phyloP scores from a whole-genome alignment of 2,329 filamentous ascomycete species.

The Xylariaceae sp. region DNA sequence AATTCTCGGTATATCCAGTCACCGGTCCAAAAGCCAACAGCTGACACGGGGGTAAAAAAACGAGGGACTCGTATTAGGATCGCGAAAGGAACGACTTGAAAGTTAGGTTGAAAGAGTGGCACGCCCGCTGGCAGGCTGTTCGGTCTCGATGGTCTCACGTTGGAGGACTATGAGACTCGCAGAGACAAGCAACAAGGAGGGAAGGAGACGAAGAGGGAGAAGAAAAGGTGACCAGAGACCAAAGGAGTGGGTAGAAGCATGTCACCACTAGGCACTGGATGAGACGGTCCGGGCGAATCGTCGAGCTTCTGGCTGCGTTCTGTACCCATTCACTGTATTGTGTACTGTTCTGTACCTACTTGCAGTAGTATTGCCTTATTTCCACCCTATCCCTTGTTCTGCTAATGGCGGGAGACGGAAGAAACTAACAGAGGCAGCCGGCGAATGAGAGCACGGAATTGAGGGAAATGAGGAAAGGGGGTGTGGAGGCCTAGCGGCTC shows the following conservation, averaged over 20 bases:
- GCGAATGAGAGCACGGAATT: constrained; percentile 30
- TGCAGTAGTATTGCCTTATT: constrained; percentile 7
- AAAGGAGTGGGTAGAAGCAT: constrained; percentile 5
- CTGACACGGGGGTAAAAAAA: constrained; percentile 19
- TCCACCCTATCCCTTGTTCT: constrained; percentile 10
- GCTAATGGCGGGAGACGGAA: constrained; percentile 16
- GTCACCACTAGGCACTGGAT: background rate
- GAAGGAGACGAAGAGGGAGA: constrained; percentile 25
- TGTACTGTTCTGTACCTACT: background rate
- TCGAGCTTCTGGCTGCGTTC: too few species aligned
- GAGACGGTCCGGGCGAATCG: background rate
- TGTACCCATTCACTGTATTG: too few species aligned
- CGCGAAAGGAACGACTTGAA: constrained; percentile 38
- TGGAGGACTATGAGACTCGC: constrained; percentile 26
- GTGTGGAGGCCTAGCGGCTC: constrained; percentile 21
- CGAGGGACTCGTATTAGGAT: constrained; percentile 24
- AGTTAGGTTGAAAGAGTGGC: constrained; percentile 47
- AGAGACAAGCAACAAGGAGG: constrained; percentile 23
- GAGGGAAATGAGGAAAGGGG: constrained; percentile 32
- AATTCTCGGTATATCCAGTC: too few species aligned
- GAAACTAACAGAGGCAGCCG: constrained; percentile 22
- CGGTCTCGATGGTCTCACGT: constrained; percentile 33
- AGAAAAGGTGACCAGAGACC: constrained; percentile 21
- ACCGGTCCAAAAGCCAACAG: constrained; percentile 16
- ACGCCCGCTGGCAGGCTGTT: constrained; percentile 52